Evolutionary conservation across 2,329 filamentous ascomycete species (phyloP).

Genomic region (Fusarium chlamydosporum): DNA sequence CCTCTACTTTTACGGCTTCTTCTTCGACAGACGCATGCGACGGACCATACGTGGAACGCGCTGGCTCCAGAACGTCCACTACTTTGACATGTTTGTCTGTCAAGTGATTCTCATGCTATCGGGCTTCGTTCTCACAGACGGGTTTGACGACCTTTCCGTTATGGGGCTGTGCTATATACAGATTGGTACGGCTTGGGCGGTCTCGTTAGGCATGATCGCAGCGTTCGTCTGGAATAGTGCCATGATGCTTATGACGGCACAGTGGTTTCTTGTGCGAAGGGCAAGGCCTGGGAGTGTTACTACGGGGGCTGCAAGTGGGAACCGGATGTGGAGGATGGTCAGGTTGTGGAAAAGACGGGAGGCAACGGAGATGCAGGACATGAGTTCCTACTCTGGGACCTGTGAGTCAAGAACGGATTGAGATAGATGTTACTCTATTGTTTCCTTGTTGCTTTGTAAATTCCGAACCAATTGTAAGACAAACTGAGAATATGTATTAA

Average conservation of each 20-base stretch:
- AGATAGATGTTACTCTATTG: background rate
- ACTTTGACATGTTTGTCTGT: constrained; percentile 28
- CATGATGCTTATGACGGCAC: constrained; percentile 25
- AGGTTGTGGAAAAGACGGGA: background rate
- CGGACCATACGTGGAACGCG: background rate
- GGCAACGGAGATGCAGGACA: background rate
- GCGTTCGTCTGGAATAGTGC: constrained; percentile 28
- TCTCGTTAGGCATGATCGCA: constrained; percentile 22
- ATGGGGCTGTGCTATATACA: constrained; percentile 25
- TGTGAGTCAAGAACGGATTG: background rate
- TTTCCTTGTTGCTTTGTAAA: fast-evolving
- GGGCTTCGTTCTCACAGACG: constrained; percentile 13
- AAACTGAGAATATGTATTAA: fast-evolving
- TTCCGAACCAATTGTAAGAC: fast-evolving
- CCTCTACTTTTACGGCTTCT: constrained; percentile 21
- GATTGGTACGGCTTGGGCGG: constrained; percentile 16
- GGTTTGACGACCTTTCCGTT: constrained; percentile 4
- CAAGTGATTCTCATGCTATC: constrained; percentile 29
- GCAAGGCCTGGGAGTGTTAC: background rate
- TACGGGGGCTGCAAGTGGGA: background rate
- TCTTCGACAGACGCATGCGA: background rate
- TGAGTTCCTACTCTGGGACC: constrained; percentile 11
- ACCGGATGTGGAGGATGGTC: constrained; percentile 27
- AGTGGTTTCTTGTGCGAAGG: constrained; percentile 26
- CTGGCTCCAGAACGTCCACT: constrained; percentile 15